Conservation (phyloP, 306 rosid species). For the Lotus japonicus region DNA sequence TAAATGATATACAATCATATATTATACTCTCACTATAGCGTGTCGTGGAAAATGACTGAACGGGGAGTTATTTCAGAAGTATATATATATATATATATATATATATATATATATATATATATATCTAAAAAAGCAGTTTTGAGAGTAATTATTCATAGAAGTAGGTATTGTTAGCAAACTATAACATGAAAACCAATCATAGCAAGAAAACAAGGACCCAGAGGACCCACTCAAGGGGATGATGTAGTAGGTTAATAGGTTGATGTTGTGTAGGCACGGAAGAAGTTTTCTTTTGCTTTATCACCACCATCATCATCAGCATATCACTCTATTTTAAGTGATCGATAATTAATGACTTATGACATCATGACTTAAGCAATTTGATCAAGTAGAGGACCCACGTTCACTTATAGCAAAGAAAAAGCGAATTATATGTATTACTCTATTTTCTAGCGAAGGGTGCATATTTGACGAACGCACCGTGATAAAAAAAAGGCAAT, state of each 20-base stretch:
- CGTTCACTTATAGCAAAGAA: constrained; percentile 6
- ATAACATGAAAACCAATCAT: constrained; percentile 17
- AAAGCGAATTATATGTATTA: background rate
- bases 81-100: too few relatives aligned
- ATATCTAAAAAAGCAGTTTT: background rate
- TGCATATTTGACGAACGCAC: too few relatives aligned
- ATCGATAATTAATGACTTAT: constrained; percentile 33
- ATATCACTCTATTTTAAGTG: constrained; percentile 11
- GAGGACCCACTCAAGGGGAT: constrained; percentile 15
- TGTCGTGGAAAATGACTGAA: constrained; percentile 13
- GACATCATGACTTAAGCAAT: constrained; percentile 55
- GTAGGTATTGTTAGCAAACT: constrained; percentile 32
- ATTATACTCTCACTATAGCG: background rate
- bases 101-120: too few relatives aligned
- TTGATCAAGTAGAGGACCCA: constrained; percentile 37
- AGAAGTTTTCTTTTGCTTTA: constrained; percentile 21
- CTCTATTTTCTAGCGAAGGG: constrained; percentile 8
- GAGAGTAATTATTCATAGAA: constrained; percentile 10
- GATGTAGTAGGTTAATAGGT: too few relatives aligned
- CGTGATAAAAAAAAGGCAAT: too few relatives aligned
- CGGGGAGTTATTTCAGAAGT: background rate
- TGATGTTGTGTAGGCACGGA: constrained; percentile 25
- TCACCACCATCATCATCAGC: background rate
- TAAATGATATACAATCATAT: background rate
- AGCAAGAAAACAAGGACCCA: background rate